Evolutionary conservation across 441 rosid species (phyloP).

Genomic region (California macrophylla): DNA sequence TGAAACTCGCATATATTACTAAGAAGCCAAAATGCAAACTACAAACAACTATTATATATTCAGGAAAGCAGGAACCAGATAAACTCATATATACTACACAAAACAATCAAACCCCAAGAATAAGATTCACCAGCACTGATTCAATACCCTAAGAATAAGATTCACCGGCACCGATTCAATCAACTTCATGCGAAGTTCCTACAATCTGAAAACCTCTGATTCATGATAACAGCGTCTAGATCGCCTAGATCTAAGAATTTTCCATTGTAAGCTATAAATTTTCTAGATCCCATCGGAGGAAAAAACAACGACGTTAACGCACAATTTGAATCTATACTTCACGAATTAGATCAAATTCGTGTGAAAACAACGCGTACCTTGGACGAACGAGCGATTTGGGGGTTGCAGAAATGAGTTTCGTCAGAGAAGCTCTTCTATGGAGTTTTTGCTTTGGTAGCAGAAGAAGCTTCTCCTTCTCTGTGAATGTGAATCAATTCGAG

Average conservation of each 20-base stretch:
- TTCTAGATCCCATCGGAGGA: neutral
- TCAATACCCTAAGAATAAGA: too few relatives aligned
- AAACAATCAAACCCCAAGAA: neutral
- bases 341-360: neutral
- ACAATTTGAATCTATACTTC: neutral
- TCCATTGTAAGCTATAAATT: neutral
- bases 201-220: too few relatives aligned
- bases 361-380: neutral
- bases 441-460: neutral
- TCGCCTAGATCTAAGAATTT: neutral
- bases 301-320: neutral
- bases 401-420: neutral
- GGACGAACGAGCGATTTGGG: neutral
- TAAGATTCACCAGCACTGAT: neutral
- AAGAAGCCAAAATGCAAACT: neutral
- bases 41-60: neutral
- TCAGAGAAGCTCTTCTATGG: neutral
- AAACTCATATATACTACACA: neutral
- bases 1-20: neutral
- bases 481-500: neutral
- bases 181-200: neutral
- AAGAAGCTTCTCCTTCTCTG: neutral
- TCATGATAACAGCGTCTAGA: too few relatives aligned
- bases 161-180: too few relatives aligned
- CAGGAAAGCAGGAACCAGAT: neutral